Base-by-base conservation (phyloP, 225 moss, liverwort and hornwort species). In the Physcomitrium patens region DNA sequence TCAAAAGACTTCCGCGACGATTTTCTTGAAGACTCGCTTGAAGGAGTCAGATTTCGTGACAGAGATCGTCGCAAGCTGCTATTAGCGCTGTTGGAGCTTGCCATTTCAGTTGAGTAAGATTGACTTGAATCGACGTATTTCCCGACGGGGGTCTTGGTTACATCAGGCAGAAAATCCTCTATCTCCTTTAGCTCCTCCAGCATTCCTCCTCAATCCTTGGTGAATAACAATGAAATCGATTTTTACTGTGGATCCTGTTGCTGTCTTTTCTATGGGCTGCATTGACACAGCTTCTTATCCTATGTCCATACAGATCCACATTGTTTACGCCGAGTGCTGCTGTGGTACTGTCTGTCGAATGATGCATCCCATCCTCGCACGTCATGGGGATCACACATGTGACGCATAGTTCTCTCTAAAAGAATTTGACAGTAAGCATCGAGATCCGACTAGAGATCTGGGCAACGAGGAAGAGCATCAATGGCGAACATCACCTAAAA, bases 61-160 rank as follows among this genome's bases (percentile, higher is more conserved):
- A 83, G 26, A 23, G 83, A 83, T 16, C 70, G 83, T 52, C 67
- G 78, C 53, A 76, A 78, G 69, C 65, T 78, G 43, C 43, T 41
- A 51, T 74, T 54, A 4, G 31, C 31, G 16, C 4, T 55, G 0
- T 65, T 1, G 0, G 23, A 63, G 65, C 55, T 70, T 19, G 69
- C 48, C 78, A 81, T 86, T 50, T 42, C 50, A 37, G 58, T 71
- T 60, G 41, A 78, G 4, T 78, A 65, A 10, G 43, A 14, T 48
- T 56, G 48, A 72, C 63, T 27, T 18, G 49, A 74, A 55, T 44
- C 47, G 19, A 26, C 10, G 42, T 57, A 70, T 50, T 65, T 44
- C 18, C 43, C 65, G 0, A 59, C n/a, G 12, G 52, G 23, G 12
- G 19, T 67, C 15, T 50, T 71, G 12, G 45, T 51, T 8, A 75